Base-by-base conservation (phyloP, 164 flowering plant genomes). In the Liquidambar formosana region DNA sequence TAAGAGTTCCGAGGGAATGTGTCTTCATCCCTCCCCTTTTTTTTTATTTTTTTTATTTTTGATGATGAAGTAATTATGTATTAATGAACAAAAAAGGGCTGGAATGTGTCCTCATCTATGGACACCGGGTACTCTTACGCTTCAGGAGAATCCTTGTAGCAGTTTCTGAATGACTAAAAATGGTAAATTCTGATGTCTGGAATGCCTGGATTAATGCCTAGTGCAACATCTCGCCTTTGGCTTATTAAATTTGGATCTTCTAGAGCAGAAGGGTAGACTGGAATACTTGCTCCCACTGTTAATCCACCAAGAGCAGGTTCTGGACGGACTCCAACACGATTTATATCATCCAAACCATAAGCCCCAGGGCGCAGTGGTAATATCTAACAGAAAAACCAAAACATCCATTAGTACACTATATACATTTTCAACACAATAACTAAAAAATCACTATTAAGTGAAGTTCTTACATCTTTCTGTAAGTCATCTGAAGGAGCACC, bases 211-310 rank as follows among this genome's bases (percentile, higher is more conserved):
- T 27, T 72, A 61, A 65, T 53, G 19, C 73, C 80, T 18, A 68
- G 43, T 45, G 80, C 46, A 74, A 64, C 73, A 78, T 83, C 94
- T 47, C 67, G 68, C 54, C 83, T 81, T 66, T 73, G 84, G 43
- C 71, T 73, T 28, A 77, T 27, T 33, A 77, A 57, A 77, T 43
- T 60, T 64, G 82, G 80, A 73, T 83, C 83, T 60, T 73, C 80
- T 25, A 80, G 25, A 62, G 85, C 64, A 71, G 75, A 43, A n/a
- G 81, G 63, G 59, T 74, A 78, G 62, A 78, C 79, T 49, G 47
- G 76, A 63, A 63, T 48, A 64, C 71, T 75, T 53, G 80, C 61
- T 68, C 81, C 85, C 21, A 77, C 48, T 26, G 76, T 18, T 44
- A 77, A 68, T 67, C 88, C 88, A 72, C 68, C 72, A 53, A 67